Conservation (phyloP, 495 filamentous ascomycete species). For the Trichoderma erinaceum region DNA sequence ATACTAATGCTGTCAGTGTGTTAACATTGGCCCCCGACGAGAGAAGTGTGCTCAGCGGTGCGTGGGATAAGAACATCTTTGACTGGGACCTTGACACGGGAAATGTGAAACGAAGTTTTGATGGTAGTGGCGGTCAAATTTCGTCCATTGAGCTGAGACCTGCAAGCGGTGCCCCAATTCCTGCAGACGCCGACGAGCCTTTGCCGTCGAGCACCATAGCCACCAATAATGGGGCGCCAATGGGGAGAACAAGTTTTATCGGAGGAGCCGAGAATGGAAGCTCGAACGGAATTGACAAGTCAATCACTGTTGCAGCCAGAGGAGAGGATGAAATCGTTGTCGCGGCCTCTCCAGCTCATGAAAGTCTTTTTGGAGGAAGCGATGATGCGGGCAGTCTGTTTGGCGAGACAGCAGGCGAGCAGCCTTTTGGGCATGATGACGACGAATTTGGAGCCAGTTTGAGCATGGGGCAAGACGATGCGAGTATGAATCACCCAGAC, state of each 20-base stretch:
- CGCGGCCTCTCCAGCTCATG: constrained; percentile 63
- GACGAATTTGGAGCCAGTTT: constrained; percentile 81
- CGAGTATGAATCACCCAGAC: constrained; percentile 42
- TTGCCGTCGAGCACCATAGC: constrained; percentile 13
- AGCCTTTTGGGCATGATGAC: constrained; percentile 72
- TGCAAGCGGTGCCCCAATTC: constrained; percentile 65
- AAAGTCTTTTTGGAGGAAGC: constrained; percentile 57
- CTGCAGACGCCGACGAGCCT: constrained; percentile 43
- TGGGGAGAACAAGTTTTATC: not conserved
- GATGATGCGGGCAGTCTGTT: constrained; percentile 48
- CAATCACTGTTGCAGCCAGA: not conserved
- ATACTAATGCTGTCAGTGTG: constrained; percentile 89
- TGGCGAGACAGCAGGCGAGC: constrained; percentile 48
- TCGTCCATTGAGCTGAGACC: constrained; percentile 82
- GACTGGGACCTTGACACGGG: constrained; percentile 97
- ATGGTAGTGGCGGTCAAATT: constrained; percentile 74
- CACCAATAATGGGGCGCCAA: constrained; percentile 13
- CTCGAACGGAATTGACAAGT: not conserved
- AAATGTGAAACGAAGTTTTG: constrained; percentile 64
- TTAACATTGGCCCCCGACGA: constrained; percentile 79
- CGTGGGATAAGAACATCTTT: constrained; percentile 90
- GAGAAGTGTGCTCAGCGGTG: constrained; percentile 80
- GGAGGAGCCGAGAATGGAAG: constrained; percentile 9
- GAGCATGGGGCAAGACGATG: constrained; percentile 44
- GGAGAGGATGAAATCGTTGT: constrained; percentile 27